Conservation (phyloP, 2,329 filamentous ascomycete genomes). For the Alternaria sp. region DNA sequence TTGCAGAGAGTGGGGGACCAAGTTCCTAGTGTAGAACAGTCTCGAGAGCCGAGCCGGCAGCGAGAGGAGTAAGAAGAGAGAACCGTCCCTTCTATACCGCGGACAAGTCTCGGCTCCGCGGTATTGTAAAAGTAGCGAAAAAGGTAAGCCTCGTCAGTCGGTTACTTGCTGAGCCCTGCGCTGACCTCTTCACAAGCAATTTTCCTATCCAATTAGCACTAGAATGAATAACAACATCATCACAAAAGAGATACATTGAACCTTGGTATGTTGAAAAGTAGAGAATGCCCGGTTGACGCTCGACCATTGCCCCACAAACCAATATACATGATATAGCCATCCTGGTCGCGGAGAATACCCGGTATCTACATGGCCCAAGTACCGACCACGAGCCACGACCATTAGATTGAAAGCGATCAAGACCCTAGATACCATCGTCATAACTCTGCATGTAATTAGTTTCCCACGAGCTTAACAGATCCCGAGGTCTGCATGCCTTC, state of each 20-base stretch:
- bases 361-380: slow-evolving; percentile 11
- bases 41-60: background rate
- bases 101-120: background rate
- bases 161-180: background rate
- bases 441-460: background rate
- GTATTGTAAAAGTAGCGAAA: background rate
- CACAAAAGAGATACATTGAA: background rate
- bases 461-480: background rate
- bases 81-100: background rate
- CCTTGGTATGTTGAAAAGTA: background rate
- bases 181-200: background rate
- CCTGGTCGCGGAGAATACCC: slow-evolving; percentile 14
- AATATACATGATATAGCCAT: slow-evolving; percentile 12
- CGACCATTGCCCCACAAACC: slow-evolving; percentile 9
- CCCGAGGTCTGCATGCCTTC: background rate
- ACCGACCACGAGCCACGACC: slow-evolving; percentile 2
- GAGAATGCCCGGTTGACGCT: background rate
- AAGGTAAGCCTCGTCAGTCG: background rate
- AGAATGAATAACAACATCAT: background rate
- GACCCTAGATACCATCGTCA: background rate
- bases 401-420: slow-evolving; percentile 8
- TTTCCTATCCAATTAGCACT: slow-evolving; percentile 1
- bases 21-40: slow-evolving; percentile 40
- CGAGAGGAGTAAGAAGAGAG: background rate
- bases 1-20: slow-evolving; percentile 57